Conservation (phyloP, 2,329 filamentous ascomycete species). For the Ceratocystis harringtonii region DNA sequence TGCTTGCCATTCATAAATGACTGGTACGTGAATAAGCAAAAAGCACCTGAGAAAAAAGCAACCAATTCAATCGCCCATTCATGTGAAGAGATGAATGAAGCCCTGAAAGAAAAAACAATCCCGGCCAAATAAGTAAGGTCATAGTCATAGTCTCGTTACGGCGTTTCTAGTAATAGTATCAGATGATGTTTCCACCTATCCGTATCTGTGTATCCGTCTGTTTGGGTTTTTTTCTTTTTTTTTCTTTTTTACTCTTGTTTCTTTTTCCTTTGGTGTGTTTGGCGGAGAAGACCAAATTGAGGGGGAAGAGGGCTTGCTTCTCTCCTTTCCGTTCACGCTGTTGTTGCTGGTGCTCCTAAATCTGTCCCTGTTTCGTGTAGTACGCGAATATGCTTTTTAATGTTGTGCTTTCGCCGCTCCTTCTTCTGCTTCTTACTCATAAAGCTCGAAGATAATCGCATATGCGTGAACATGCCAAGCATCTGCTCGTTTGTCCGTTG, state of each 20-base stretch:
- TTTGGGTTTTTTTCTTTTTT: background rate
- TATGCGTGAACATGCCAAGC: constrained; percentile 10
- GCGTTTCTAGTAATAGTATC: constrained; percentile 1
- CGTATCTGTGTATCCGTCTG: background rate
- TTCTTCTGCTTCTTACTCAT: constrained; percentile 18
- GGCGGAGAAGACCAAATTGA: no score
- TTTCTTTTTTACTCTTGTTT: background rate
- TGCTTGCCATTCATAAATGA: background rate
- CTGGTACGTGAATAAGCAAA: background rate
- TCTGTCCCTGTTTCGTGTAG: constrained; percentile 21
- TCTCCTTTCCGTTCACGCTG: background rate
- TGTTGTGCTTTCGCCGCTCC: constrained; percentile 25
- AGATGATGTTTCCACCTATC: background rate
- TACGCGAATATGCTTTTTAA: constrained; percentile 27
- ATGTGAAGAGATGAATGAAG: background rate
- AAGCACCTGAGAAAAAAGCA: background rate
- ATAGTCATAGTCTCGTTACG: constrained; percentile 4
- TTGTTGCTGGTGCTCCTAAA: background rate
- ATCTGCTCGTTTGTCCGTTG: constrained; percentile 11
- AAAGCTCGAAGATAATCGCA: constrained; percentile 11
- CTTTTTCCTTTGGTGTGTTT: no score
- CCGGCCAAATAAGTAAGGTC: background rate
- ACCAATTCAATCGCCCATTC: background rate
- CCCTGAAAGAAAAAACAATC: background rate
- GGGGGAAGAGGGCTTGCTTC: background rate